These are phyloP conservation scores for Chaetomium sp. DNA, from an alignment of 2,329 filamentous ascomycete genomes.

Conservation along the genomic window DNA sequence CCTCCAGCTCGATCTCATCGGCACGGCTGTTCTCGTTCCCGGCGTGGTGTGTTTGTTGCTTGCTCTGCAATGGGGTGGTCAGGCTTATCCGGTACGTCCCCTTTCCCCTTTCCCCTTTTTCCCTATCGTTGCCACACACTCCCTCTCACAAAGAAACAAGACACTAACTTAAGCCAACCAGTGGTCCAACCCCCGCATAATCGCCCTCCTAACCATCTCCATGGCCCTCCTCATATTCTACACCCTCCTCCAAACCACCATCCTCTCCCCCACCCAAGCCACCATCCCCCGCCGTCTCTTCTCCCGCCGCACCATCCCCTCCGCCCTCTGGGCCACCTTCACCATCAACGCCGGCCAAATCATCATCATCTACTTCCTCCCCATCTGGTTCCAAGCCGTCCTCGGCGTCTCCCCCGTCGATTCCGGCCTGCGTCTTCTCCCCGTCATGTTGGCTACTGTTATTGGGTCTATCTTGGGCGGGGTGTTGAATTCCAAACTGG, in stretches of 20 bases:
- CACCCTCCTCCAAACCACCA: slow-evolving; percentile 29
- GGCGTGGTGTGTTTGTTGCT: slow-evolving; percentile 21
- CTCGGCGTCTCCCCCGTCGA: slow-evolving; percentile 20
- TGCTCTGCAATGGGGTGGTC: slow-evolving; percentile 24
- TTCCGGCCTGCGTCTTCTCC: slow-evolving; percentile 18
- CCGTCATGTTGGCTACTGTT: slow-evolving; percentile 15
- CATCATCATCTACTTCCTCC: slow-evolving; percentile 37
- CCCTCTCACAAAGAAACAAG: background rate
- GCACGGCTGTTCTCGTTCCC: slow-evolving; percentile 16
- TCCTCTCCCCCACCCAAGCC: slow-evolving; percentile 26
- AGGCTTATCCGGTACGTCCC: slow-evolving; percentile 11
- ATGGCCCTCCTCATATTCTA: slow-evolving; percentile 27
- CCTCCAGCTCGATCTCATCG: slow-evolving; percentile 21
- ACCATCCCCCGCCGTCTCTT: slow-evolving; percentile 39
- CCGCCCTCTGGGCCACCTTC: slow-evolving; percentile 30
- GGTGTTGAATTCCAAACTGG: slow-evolving; percentile 10
- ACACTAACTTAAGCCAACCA: slow-evolving; percentile 18
- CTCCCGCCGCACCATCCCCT: slow-evolving; percentile 33
- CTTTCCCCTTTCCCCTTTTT: background rate
- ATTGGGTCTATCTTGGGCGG: slow-evolving; percentile 14
- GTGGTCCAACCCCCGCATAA: slow-evolving; percentile 39
- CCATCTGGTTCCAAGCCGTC: slow-evolving; percentile 35
- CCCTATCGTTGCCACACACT: background rate
- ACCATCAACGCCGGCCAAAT: slow-evolving; percentile 26
- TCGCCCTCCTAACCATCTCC: slow-evolving; percentile 31